Evolutionary conservation across 192 early-diverging fungal species (phyloP).

Genomic region (Umbelopsis ramanniana): DNA sequence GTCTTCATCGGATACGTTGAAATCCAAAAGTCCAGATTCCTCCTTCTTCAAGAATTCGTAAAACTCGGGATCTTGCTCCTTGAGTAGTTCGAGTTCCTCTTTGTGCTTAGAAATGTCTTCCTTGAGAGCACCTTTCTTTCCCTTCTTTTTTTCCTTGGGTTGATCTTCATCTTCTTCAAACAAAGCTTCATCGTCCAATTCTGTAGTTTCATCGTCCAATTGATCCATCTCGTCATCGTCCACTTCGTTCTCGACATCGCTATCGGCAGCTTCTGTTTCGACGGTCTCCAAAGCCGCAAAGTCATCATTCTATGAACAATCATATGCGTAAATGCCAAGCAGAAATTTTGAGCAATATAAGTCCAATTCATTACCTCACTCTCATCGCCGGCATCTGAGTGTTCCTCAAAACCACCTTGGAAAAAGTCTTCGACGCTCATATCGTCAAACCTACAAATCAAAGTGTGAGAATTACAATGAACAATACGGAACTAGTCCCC

Average conservation of each 20-base stretch:
- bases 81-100: slow-evolving; percentile 81
- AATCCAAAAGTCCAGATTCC: slow-evolving; percentile 80
- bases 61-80: slow-evolving; percentile 89
- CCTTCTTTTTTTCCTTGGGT: slow-evolving; percentile 41
- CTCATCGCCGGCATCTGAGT: slow-evolving; percentile 21
- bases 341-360: no score
- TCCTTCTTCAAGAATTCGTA: slow-evolving; percentile 91
- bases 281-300: slow-evolving; percentile 36
- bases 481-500: no score
- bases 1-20: slow-evolving; percentile 63
- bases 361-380: slow-evolving; percentile 3
- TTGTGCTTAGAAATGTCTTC: slow-evolving; percentile 71
- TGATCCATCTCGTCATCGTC: not conserved
- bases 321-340: not conserved
- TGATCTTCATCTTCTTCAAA: slow-evolving; percentile 64
- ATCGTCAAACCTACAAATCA: slow-evolving; percentile 34
- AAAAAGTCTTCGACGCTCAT: slow-evolving; percentile 60
- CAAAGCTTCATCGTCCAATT: slow-evolving; percentile 51
- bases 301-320: slow-evolving; percentile 27
- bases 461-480: not conserved
- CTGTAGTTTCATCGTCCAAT: slow-evolving; percentile 33
- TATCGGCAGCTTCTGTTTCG: slow-evolving; percentile 37
- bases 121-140: slow-evolving; percentile 40
- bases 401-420: slow-evolving; percentile 44
- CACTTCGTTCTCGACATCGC: not conserved